Base-by-base conservation (phyloP, 73 alveolate genomes). In the Tetrahymena thermophila region DNA sequence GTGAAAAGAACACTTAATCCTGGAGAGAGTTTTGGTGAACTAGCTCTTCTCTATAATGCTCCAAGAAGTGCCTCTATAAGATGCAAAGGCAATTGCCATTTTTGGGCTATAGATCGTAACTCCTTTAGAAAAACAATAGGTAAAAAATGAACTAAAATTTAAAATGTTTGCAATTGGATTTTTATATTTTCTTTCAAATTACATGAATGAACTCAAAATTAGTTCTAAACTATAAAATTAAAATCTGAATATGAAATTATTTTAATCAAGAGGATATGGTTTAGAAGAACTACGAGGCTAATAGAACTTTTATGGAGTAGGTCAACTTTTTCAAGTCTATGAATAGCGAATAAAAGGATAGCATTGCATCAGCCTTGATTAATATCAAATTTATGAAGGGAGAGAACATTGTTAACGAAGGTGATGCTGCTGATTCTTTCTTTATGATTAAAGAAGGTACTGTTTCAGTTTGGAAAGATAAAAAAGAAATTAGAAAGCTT, bases 1-100 rank as follows among this genome's bases (percentile, higher is more conserved):
- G 93, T 95, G 21, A 95, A 95, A 31, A 96, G 94, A 84, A 85
- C 94, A 13, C 58, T 96, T 15, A 96, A 94, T 35, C 56, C 71
- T 34, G 99, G 99, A 2, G 99, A 98, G 93, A 96, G 98, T 71
- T 96, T 98, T 96, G 99, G 98, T 43, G 99, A 97, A 83, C 94
- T 98, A n/a, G 97, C 99, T 40, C 93, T 98, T 71, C 93, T 98
- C 38, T 93, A 98, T 93, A 96, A 97, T 96, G 96, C 98, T 28
- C 98, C 98, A 89, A 95, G 99, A 95, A 57, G 97, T 38, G 98
- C 98, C 94, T 94, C 99, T 19, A 97, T 96, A n/a, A 98, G 95
- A 96, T 94, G 99, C 31, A 94, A 35, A 50, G 98, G 96, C 13
- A 96, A 95, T n/a, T 98, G 98, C 43, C 94, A 94, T 35, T 94